A percentile compares a stretch with the other conserved stretches of the same genome.
phyloP scores from a whole-genome alignment of 2,329 filamentous ascomycete species.

The Cylindrodendrum hubeiense region DNA sequence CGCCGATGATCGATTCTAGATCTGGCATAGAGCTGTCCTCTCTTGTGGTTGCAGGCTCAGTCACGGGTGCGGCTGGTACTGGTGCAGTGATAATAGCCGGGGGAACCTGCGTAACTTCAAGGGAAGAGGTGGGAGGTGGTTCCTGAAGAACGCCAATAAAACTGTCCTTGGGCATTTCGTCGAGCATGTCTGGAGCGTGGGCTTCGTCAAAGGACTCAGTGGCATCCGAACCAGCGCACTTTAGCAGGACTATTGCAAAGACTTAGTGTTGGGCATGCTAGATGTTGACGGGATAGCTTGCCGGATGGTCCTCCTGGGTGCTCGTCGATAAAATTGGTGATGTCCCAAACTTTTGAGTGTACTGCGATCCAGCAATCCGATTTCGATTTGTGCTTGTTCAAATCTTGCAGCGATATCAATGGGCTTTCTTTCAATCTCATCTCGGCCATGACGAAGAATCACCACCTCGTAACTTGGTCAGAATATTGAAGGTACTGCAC shows the following conservation, averaged over 20 bases:
- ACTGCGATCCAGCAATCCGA: slow-evolving; percentile 76
- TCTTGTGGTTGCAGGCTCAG: not conserved
- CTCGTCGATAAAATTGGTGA: slow-evolving; percentile 71
- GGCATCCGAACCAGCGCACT: slow-evolving; percentile 66
- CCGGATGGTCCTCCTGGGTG: slow-evolving; percentile 54
- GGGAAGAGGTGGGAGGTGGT: not conserved
- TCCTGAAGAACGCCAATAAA: slow-evolving; percentile 62
- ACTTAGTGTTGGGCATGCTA: slow-evolving; percentile 30
- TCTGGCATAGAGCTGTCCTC: slow-evolving; percentile 46
- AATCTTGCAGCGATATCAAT: slow-evolving; percentile 47
- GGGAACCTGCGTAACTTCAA: not conserved
- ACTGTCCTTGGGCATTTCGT: slow-evolving; percentile 57
- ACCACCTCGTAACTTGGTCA: not conserved
- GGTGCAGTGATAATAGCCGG: not conserved
- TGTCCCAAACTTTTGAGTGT: slow-evolving; percentile 76
- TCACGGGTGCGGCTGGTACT: not conserved
- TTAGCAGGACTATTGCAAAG: slow-evolving; percentile 59
- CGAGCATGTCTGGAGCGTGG: slow-evolving; percentile 58
- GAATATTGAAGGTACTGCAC: not conserved
- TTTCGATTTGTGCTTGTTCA: slow-evolving; percentile 61
- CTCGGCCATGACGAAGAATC: slow-evolving; percentile 21
- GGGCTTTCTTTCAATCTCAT: slow-evolving; percentile 10
- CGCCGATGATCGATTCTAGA: slow-evolving; percentile 60
- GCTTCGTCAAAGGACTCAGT: slow-evolving; percentile 64
- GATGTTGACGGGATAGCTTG: slow-evolving; percentile 20